Percentiles rank a stretch among this genome's conserved stretches.
Evolutionary conservation across 148 eudicot species (phyloP).

Genomic region (Fallopia convolvulus): DNA sequence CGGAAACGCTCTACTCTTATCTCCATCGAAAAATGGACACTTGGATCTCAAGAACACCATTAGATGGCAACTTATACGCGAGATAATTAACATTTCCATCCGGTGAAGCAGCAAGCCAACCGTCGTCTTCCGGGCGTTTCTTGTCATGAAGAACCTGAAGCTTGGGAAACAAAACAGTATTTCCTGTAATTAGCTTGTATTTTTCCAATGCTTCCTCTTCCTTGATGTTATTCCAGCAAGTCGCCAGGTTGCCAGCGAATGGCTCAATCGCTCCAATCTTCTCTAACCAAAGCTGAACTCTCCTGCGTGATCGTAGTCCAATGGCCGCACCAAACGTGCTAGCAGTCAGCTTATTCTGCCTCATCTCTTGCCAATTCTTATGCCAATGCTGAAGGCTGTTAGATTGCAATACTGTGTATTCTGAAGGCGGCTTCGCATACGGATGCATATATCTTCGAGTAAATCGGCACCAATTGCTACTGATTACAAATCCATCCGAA

Average conservation of each 20-base stretch:
- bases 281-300: slow-evolving; percentile 72
- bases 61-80: slow-evolving; percentile 38
- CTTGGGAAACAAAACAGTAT: slow-evolving; percentile 40
- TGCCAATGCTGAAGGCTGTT: slow-evolving; percentile 48
- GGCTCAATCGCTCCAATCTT: slow-evolving; percentile 66
- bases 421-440: not conserved
- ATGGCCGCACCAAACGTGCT: slow-evolving; percentile 68
- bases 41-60: slow-evolving; percentile 70
- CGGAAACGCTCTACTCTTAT: slow-evolving; percentile 39
- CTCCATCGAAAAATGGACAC: slow-evolving; percentile 64
- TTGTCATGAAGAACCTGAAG: slow-evolving; percentile 42
- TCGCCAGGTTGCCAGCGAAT: slow-evolving; percentile 53
- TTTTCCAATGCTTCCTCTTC: slow-evolving; percentile 78
- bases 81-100: slow-evolving; percentile 53
- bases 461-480: not conserved
- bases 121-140: slow-evolving; percentile 24
- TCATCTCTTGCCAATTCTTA: slow-evolving; percentile 68
- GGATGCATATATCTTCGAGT: not conserved
- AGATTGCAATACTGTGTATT: slow-evolving; percentile 34
- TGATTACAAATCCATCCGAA: no score
- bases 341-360: slow-evolving; percentile 60
- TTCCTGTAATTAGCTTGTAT: slow-evolving; percentile 63
- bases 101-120: slow-evolving; percentile 82
- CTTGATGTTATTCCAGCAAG: slow-evolving; percentile 73
- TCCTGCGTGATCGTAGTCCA: slow-evolving; percentile 60